Base-by-base conservation (phyloP, 1,139 yeast genomes). In the Yamadazyma conglobata region DNA sequence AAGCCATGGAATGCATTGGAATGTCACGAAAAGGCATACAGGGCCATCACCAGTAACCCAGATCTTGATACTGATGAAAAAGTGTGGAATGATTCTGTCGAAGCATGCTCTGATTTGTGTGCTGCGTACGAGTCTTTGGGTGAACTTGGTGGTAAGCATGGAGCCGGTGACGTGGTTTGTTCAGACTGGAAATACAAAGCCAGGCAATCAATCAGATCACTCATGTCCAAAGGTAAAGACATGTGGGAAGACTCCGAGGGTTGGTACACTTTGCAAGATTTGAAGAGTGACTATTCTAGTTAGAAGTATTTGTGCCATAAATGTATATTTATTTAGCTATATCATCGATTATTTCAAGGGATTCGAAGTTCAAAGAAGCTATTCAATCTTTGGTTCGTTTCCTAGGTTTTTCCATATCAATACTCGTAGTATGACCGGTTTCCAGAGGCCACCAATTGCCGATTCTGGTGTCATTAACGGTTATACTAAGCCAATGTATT, bases 111-210 rank as follows among this genome's bases (percentile, higher is more conserved):
- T 19, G 96, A 89, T 39, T 65, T 91, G 38, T 79, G 84, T 3
- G 87, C 93, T 27, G 95, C 96, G 0, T 91, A 89, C 53, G 89
- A 81, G 47, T 81, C 86, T 5, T 69, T 85, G 23, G 97, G 97
- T 9, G 94, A 84, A 34, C 58, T 77, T 46, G 89, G 88, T 12
- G 97, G 97, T 3, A 83, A 84, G 46, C 77, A 81, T 44, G 85
- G 83, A 16, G 88, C 87, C 3, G 96, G 81, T 2, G 88, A 84
- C 46, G 50, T 83, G 10, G 95, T 91, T 5, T 88, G 96, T 54
- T 76, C 79, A 46, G 95, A 88, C 51, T 89, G 97, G 97, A 82
- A 76, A 48, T 86, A 82, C 58, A 88, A 88, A 53, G 80, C 94
- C 2, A 71, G 79, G 41, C 73, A 84, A 8, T 66, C 86, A 0